Evolutionary conservation across 306 rosid species (phyloP).

Genomic region (Fagus sylvatica): DNA sequence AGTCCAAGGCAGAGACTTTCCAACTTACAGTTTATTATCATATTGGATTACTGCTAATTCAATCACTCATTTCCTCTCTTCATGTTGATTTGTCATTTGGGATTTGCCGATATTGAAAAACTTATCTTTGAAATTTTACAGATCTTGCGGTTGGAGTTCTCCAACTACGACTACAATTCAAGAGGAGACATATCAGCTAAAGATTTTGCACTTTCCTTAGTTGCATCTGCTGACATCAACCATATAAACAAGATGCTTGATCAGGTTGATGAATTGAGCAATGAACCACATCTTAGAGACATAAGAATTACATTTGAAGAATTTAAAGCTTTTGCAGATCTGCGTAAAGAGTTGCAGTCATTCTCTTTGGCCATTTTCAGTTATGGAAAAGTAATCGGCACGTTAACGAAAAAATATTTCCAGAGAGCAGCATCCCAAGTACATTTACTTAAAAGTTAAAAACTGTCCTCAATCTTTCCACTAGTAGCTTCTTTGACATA

Average conservation of each 20-base stretch:
- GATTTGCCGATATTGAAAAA: neutral
- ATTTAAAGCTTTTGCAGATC: constrained; percentile 61
- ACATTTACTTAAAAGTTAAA: constrained; percentile 31
- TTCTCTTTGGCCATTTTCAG: constrained; percentile 78
- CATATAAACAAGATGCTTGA: constrained; percentile 65
- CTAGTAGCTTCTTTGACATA: neutral
- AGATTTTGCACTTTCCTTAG: constrained; percentile 77
- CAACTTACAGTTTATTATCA: too few relatives aligned
- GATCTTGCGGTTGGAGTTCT: constrained; percentile 70
- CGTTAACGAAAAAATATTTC: constrained; percentile 62
- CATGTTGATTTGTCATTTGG: too few relatives aligned
- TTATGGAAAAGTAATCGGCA: constrained; percentile 71
- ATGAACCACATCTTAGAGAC: constrained; percentile 33
- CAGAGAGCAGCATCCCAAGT: constrained; percentile 84
- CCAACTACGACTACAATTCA: constrained; percentile 63
- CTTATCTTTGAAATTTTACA: constrained; percentile 21
- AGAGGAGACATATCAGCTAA: constrained; percentile 65
- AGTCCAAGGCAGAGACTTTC: too few relatives aligned
- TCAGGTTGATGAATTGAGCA: constrained; percentile 50
- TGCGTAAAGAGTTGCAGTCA: constrained; percentile 53
- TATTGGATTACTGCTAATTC: too few relatives aligned
- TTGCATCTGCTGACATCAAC: constrained; percentile 74
- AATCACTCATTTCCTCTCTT: too few relatives aligned
- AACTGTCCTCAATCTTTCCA: constrained; percentile 2
- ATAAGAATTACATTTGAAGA: constrained; percentile 55